phyloP scores from a whole-genome alignment of 2,329 filamentous ascomycete genomes.

The Fusarium annulatum region DNA sequence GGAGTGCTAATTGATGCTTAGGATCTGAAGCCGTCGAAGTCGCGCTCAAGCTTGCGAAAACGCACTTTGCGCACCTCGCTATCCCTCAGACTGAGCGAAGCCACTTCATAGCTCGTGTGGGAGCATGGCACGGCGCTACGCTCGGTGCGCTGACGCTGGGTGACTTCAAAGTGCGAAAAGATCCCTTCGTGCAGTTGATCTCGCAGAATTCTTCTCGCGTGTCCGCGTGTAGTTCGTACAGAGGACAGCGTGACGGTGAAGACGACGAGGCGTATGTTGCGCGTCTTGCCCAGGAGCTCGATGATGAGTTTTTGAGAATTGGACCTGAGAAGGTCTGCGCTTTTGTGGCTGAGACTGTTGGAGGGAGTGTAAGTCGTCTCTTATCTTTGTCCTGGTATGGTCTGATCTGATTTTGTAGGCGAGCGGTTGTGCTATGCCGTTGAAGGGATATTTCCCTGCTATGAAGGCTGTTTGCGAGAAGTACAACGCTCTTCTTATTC shows the following conservation, averaged over 20 bases:
- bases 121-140: constrained; percentile 36
- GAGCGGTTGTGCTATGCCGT: constrained; percentile 32
- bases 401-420: constrained; percentile 4
- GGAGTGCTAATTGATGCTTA: background rate
- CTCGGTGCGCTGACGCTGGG: constrained; percentile 34
- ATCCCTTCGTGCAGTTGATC: constrained; percentile 32
- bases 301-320: constrained; percentile 58
- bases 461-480: constrained; percentile 65
- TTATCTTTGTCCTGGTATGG: background rate
- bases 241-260: constrained; percentile 1
- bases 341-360: constrained; percentile 63
- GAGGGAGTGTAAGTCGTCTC: constrained; percentile 26
- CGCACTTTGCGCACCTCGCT: constrained; percentile 29
- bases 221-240: constrained; percentile 20
- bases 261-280: constrained; percentile 52
- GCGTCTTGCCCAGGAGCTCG: constrained; percentile 57
- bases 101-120: constrained; percentile 33
- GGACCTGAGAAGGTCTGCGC: constrained; percentile 60
- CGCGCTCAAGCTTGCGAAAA: constrained; percentile 38
- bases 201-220: constrained; percentile 25
- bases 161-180: constrained; percentile 37
- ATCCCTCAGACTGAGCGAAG: constrained; percentile 27
- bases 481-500: constrained; percentile 65
- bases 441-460: constrained; percentile 63
- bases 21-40: constrained; percentile 40